phyloP scores from a whole-genome alignment of 257 asterid genomes.

The Linderniella brevidens region DNA sequence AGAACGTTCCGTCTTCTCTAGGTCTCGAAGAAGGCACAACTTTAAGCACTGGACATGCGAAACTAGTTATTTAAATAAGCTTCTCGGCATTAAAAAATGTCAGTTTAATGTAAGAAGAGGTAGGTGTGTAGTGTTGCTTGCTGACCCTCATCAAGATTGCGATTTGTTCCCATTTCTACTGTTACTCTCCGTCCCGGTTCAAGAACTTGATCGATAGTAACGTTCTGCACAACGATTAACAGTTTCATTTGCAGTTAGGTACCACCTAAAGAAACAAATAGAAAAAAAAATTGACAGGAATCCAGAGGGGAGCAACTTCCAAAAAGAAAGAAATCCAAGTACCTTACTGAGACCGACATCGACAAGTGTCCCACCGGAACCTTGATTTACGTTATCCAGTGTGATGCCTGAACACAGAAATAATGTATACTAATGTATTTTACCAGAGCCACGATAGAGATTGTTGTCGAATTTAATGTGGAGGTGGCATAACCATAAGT shows the following conservation, averaged over 20 bases:
- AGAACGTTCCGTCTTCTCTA: constrained; percentile 67
- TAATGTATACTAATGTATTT: constrained; percentile 9
- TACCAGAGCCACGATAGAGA: constrained; percentile 5
- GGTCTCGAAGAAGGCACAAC: constrained; percentile 76
- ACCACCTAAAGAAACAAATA: constrained; percentile 4
- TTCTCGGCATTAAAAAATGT: not conserved
- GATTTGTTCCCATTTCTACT: constrained; percentile 74
- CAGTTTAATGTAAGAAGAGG: no score
- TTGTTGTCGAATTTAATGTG: no score
- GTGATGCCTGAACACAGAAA: constrained; percentile 45
- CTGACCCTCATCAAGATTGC: constrained; percentile 56
- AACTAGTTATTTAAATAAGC: not conserved
- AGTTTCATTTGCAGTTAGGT: constrained; percentile 9
- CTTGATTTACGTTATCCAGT: constrained; percentile 22
- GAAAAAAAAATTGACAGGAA: not conserved
- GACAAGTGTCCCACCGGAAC: constrained; percentile 47
- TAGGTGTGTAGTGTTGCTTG: constrained; percentile 8
- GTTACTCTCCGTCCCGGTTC: constrained; percentile 90
- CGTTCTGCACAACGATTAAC: constrained; percentile 34
- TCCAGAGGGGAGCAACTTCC: not conserved
- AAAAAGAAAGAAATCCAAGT: not conserved
- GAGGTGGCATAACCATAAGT: no score
- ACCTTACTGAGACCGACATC: constrained; percentile 96
- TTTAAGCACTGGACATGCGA: constrained; percentile 46
- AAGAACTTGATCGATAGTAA: constrained; percentile 41